Conservation (phyloP, 441 rosid species). For the Erodium moschatum region DNA sequence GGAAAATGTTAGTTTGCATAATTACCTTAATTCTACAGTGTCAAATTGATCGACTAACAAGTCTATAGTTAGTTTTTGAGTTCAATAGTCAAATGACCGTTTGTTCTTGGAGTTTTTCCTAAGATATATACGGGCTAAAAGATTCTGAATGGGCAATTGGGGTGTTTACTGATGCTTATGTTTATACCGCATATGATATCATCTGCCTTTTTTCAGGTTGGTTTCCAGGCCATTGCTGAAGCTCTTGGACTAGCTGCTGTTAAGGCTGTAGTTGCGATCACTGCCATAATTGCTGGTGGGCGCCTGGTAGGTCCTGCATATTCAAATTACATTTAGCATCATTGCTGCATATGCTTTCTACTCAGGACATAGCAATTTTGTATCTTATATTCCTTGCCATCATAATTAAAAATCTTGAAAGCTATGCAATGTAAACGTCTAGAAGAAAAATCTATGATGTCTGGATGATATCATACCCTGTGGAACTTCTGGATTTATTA, state of each 20-base stretch:
- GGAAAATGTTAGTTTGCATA: too few species aligned
- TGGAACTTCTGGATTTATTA: constrained; percentile 2
- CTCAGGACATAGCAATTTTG: constrained; percentile 13
- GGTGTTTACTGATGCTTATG: constrained; percentile 13
- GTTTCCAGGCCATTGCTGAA: constrained; percentile 92
- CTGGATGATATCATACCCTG: not conserved
- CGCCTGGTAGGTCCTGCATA: constrained; percentile 59
- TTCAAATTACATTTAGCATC: constrained; percentile 9
- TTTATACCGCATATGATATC: constrained; percentile 15
- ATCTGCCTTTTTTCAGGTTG: constrained; percentile 52
- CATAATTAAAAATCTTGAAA: not conserved
- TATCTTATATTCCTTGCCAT: constrained; percentile 8
- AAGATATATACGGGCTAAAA: constrained; percentile 8
- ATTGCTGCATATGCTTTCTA: constrained; percentile 18
- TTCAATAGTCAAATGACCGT: too few species aligned
- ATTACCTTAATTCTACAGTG: too few species aligned
- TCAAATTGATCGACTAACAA: too few species aligned
- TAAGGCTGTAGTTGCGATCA: constrained; percentile 88
- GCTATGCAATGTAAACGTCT: not conserved
- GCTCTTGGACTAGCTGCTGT: constrained; percentile 97
- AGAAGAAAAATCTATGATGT: not conserved
- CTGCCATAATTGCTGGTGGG: constrained; percentile 96
- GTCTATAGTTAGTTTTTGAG: too few species aligned
- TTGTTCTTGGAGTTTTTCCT: too few species aligned
- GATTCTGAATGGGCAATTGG: not conserved